Evolutionary conservation across 331 rosid species (phyloP), one percentile per base, ranked within the genome.

Genomic region (Saraca asoca): DNA sequence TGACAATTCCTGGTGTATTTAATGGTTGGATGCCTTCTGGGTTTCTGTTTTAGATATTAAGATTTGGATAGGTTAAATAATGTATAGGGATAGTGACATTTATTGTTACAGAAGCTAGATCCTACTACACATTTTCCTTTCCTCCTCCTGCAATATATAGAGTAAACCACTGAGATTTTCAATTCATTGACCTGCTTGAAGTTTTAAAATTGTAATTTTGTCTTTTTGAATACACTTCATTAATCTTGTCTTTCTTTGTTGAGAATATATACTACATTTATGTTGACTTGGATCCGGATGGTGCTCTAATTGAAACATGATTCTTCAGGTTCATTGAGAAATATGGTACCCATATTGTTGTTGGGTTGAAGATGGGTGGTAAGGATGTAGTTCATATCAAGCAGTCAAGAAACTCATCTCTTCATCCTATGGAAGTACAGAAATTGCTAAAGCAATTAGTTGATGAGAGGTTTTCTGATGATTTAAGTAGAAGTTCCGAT

Each of bases 281-380:
- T 16, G 46, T 33, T 16, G 16, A 15, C 45, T 33, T 48, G 55
- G 33, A 64, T 45, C 33, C 34, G 57, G 34, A 49, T 48, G 34
- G 69, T 49, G 46, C 69, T 15, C 46, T 64, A 35, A 64, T 12
- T 48, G 7, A 45, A 16, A 46, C 59, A 35, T 65, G 6, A 50
- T 35, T 73, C 53, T 74, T 55, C 82, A 87, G 90, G 81, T 87
- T 87, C 78, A 82, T 87, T 68, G 90, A 87, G n/a, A 84, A 84
- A 44, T 84, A 84, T 48, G 94, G 94, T 7, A 87, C 94, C 51
- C 94, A 87, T 71, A 39, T 87, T 56, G 75, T 87, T 68, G 86
- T 78, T 42, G 90, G 90, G 68, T 88, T 80, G 70, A 84, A 75
- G 78, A 84, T 84, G 89, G 89, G 93, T 50, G 92, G 92, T 10